Evolutionary conservation across 2,329 filamentous ascomycete genomes (phyloP), one percentile per base, ranked within the genome.

Genomic region (Trichoderma atroviride): DNA sequence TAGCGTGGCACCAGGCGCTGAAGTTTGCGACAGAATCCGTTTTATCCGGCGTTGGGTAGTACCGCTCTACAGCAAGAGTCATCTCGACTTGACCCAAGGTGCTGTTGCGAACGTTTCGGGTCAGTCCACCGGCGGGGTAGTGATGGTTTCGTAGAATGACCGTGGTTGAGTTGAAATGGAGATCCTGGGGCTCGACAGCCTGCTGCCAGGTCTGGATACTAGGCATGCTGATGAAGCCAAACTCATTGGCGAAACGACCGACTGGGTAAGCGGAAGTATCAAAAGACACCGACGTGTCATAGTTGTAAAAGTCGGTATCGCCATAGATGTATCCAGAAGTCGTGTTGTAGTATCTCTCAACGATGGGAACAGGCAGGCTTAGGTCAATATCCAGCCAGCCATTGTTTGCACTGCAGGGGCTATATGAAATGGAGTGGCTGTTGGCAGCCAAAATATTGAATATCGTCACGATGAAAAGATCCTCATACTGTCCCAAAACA

Each of bases 191-290:
- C 1, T 82, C 77, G 0, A 89, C 75, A 2, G 83, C 87, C 73
- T 87, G 83, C 53, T 81, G 80, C 87, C 87, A 89, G 3, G 82
- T 85, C 70, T 88, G 84, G 0, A 89, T 74, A 63, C 84, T 86
- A 0, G 88, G 88, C 87, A 90, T 88, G 68, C 83, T 86, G 73
- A 88, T 87, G 74, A 84, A 89, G 29, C 88, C 88, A 70, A 90
- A 90, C 75, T 90, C 88, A 71, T 89, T 88, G 2, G 86, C 84
- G 73, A 90, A 90, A 10, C 88, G 82, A 2, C 86, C 87, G 0
- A 88, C 78, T 0, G 87, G 87, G 71, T 89, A 89, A 0, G 78
- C 80, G 0, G 79, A 81, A n/a, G 81, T 79, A 74, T 89, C 82
- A 76, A 89, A 89, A 0, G 87, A 83, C 19, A 82, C 76, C 0